Percentiles rank a stretch among this genome's conserved stretches.
These are phyloP conservation scores for Chaetomiaceae sp. DNA, from an alignment of 2,329 filamentous ascomycete species.

Conservation along the genomic window DNA sequence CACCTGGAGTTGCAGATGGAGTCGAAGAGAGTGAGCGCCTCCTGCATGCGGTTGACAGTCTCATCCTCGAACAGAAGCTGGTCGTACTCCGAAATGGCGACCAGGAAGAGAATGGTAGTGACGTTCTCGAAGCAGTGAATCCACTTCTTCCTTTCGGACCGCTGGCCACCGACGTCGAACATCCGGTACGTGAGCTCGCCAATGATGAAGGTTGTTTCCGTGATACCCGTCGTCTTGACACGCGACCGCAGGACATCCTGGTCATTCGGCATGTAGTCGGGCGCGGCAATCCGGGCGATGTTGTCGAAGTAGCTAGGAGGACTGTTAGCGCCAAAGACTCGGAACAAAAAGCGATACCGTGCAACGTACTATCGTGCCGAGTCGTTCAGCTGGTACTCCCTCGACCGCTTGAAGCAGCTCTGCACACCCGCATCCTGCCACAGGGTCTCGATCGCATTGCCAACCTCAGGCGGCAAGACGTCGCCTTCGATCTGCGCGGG, in stretches of 20 bases:
- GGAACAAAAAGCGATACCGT: background rate
- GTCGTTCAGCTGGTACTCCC: slow-evolving; percentile 95
- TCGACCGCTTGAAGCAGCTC: slow-evolving; percentile 89
- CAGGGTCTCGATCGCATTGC: slow-evolving; percentile 82
- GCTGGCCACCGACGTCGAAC: slow-evolving; percentile 95
- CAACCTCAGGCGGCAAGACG: slow-evolving; percentile 87
- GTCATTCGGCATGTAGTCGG: slow-evolving; percentile 91
- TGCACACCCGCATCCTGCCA: slow-evolving; percentile 93
- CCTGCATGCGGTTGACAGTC: slow-evolving; percentile 92
- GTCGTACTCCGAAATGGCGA: slow-evolving; percentile 96
- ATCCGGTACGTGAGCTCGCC: slow-evolving; percentile 92
- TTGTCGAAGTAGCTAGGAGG: slow-evolving; percentile 82
- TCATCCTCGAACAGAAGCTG: slow-evolving; percentile 94
- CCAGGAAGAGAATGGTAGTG: slow-evolving; percentile 91
- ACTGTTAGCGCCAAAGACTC: slow-evolving; percentile 29
- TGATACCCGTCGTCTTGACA: slow-evolving; percentile 97
- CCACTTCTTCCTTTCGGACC: slow-evolving; percentile 98
- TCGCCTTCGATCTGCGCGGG: slow-evolving; percentile 95
- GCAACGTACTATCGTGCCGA: slow-evolving; percentile 83
- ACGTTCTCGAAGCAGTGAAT: slow-evolving; percentile 99
- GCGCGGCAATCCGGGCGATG: slow-evolving; percentile 80
- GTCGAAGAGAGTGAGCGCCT: slow-evolving; percentile 79
- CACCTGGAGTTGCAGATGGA: slow-evolving; percentile 83
- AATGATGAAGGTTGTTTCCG: slow-evolving; percentile 92
- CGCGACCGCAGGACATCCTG: slow-evolving; percentile 92